Conservation (phyloP, 345 rosid genomes). For the Durio zibethinus region DNA sequence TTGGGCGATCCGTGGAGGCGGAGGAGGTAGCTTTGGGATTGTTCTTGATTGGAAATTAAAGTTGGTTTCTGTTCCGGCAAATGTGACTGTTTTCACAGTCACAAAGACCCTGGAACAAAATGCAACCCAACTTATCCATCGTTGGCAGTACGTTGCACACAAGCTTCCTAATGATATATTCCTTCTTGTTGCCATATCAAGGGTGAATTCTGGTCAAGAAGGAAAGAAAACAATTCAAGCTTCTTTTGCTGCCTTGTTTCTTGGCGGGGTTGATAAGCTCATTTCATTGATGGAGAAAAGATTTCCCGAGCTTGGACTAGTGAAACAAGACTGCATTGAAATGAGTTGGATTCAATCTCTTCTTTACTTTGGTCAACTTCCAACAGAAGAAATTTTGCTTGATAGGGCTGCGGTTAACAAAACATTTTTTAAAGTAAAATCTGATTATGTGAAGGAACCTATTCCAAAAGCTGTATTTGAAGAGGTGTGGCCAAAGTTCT, state of each 20-base stretch:
- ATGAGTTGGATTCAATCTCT: background rate
- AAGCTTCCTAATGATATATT: background rate
- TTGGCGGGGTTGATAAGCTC: background rate
- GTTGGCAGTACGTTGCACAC: background rate
- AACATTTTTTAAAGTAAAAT: slow-evolving; percentile 44
- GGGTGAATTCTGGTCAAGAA: too few relatives aligned
- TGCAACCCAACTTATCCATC: background rate
- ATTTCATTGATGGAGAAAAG: background rate
- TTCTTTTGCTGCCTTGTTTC: background rate
- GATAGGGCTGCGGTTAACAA: background rate
- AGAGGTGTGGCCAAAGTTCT: slow-evolving; percentile 43
- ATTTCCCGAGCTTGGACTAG: background rate
- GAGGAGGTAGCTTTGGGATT: background rate
- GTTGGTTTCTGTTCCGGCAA: background rate
- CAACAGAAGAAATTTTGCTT: background rate
- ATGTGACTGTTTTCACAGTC: background rate
- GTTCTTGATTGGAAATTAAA: background rate
- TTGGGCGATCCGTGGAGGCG: slow-evolving; percentile 2
- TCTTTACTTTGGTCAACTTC: background rate
- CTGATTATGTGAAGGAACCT: slow-evolving; percentile 51
- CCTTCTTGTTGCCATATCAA: too few relatives aligned
- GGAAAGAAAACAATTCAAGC: background rate
- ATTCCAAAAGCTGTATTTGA: slow-evolving; percentile 28
- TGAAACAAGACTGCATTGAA: background rate
- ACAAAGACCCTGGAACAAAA: background rate